phyloP scores from a whole-genome alignment of 805 yeast species.

The Candida nitratophila region DNA sequence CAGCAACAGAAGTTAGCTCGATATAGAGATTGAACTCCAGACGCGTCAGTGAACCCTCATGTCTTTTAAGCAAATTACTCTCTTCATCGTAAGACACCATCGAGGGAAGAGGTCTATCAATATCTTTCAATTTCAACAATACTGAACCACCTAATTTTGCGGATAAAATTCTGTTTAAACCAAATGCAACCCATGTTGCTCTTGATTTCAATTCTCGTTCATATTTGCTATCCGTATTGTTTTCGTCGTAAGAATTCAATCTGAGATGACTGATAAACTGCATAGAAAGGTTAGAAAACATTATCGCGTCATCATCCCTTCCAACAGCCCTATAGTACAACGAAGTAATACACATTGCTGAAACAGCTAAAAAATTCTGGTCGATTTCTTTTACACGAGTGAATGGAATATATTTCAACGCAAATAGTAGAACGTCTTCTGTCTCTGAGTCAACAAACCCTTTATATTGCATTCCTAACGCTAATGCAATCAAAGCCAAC shows the following conservation, averaged over 20 bases:
- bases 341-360: slow-evolving; percentile 14
- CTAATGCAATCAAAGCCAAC: slow-evolving; percentile 13
- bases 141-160: slow-evolving; percentile 21
- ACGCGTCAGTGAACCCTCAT: not conserved
- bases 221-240: not conserved
- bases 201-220: slow-evolving; percentile 16
- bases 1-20: slow-evolving; percentile 13
- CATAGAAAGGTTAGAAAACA: slow-evolving; percentile 19
- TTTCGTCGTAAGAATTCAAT: slow-evolving; percentile 1
- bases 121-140: slow-evolving; percentile 8
- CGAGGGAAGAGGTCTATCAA: slow-evolving; percentile 13
- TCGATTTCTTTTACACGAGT: not conserved
- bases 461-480: slow-evolving; percentile 17
- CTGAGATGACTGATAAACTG: slow-evolving; percentile 17
- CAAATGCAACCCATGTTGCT: slow-evolving; percentile 20
- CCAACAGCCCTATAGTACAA: slow-evolving; percentile 17
- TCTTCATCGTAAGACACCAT: slow-evolving; percentile 8
- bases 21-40: slow-evolving; percentile 15
- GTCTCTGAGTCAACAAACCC: slow-evolving; percentile 9
- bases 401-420: slow-evolving; percentile 3
- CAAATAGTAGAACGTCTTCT: slow-evolving; percentile 10
- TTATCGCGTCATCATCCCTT: slow-evolving; percentile 17
- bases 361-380: slow-evolving; percentile 13
- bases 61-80: slow-evolving; percentile 1
- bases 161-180: slow-evolving; percentile 17